phyloP scores from a whole-genome alignment of 768 basidiomycete species.

The Suillus decipiens region DNA sequence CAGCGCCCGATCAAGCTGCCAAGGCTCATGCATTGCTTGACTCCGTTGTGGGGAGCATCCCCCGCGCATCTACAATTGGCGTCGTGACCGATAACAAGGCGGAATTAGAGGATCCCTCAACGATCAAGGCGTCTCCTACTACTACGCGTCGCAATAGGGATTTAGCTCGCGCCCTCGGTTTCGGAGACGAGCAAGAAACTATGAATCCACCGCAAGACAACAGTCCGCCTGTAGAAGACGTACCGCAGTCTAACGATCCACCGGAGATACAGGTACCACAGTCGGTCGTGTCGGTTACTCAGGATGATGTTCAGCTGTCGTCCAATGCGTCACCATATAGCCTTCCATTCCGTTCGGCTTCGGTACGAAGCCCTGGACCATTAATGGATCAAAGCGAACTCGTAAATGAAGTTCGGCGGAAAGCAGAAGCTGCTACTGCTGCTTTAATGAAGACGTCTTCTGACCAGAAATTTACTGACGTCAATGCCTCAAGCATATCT shows the following conservation, averaged over 20 bases:
- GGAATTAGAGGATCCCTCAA: slow-evolving; percentile 30
- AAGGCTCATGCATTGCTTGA: slow-evolving; percentile 70
- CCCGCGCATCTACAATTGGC: slow-evolving; percentile 32
- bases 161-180: slow-evolving; percentile 70
- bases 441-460: slow-evolving; percentile 55
- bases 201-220: slow-evolving; percentile 16
- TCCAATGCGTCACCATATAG: slow-evolving; percentile 19
- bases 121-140: slow-evolving; percentile 40
- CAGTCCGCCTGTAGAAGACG: slow-evolving; percentile 15
- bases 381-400: slow-evolving; percentile 56
- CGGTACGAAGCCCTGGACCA: slow-evolving; percentile 41
- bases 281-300: slow-evolving; percentile 30
- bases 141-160: slow-evolving; percentile 68
- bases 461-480: slow-evolving; percentile 42
- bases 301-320: slow-evolving; percentile 15
- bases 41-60: slow-evolving; percentile 60
- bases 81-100: slow-evolving; percentile 27
- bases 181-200: slow-evolving; percentile 48
- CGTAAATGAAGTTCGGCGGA: slow-evolving; percentile 65
- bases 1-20: slow-evolving; percentile 49
- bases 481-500: slow-evolving; percentile 43
- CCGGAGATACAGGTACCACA: slow-evolving; percentile 28
- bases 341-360: slow-evolving; percentile 31
- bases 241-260: slow-evolving; percentile 17
- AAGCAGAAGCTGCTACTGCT: slow-evolving; percentile 65